phyloP scores from a whole-genome alignment of 23 red algal genomes.

The Gracilaria gracilis region DNA sequence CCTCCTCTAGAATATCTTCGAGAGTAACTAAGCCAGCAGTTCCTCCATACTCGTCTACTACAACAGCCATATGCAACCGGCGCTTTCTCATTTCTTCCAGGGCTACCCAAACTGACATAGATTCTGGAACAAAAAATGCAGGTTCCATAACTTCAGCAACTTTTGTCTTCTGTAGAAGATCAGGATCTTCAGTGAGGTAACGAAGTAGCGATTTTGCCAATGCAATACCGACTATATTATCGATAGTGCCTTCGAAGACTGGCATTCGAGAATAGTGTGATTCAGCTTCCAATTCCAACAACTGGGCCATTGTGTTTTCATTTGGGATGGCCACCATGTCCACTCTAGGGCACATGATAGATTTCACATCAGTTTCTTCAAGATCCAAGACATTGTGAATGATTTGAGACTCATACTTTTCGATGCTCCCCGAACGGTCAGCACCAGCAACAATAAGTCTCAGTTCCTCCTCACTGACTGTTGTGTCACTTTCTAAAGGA shows the following conservation, averaged over 20 bases:
- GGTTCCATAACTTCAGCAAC: slow-evolving; percentile 87
- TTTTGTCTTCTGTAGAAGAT: slow-evolving; percentile 55
- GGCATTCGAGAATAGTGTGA: slow-evolving; percentile 95
- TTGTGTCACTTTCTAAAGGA: slow-evolving; percentile 70
- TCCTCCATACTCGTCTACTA: slow-evolving; percentile 99
- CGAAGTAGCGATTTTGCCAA: slow-evolving; percentile 85
- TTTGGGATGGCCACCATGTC: slow-evolving; percentile 84
- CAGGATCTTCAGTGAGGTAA: slow-evolving; percentile 72
- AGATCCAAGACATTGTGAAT: slow-evolving; percentile 95
- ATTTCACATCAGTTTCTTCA: slow-evolving; percentile 93
- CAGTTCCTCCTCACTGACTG: slow-evolving; percentile 94
- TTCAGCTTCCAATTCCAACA: slow-evolving; percentile 77
- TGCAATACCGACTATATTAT: slow-evolving; percentile 94
- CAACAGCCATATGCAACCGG: slow-evolving; percentile 95
- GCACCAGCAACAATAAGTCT: slow-evolving; percentile 97
- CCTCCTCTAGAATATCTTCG: slow-evolving; percentile 99
- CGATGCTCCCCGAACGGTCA: slow-evolving; percentile 92
- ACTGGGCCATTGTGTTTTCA: slow-evolving; percentile 58
- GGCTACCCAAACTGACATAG: slow-evolving; percentile 91
- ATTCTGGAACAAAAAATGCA: slow-evolving; percentile 96
- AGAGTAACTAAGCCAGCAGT: slow-evolving; percentile 96
- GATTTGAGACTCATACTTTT: slow-evolving; percentile 94
- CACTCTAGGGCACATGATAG: slow-evolving; percentile 96
- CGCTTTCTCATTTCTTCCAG: slow-evolving; percentile 97
- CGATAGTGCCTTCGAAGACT: slow-evolving; percentile 82